Base-by-base conservation (phyloP, 352 stramenopile species). In the Phytophthora aleatoria region DNA sequence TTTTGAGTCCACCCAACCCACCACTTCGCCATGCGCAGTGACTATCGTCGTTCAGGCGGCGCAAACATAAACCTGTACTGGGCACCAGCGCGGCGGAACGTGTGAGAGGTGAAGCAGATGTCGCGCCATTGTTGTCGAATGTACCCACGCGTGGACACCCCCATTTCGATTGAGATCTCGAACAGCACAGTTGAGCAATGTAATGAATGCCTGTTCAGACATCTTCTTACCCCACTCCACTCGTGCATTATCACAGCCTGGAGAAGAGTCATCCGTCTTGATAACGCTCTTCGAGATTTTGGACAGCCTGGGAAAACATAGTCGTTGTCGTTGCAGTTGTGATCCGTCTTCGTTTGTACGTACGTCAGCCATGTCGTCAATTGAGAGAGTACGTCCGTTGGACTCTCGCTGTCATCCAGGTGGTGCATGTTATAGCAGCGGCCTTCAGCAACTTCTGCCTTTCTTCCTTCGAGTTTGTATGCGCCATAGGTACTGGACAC, bases 1-100 rank as follows among this genome's bases (percentile, higher is more conserved):
- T 20, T 20, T 20, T 20, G 20, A 20, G 20, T 20, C 20, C 20
- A 20, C 20, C 57, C 57, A 7, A 49, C 50, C 50, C 58, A 55
- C 50, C 49, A 59, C 33, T 55, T 55, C 15, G 55, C 33, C 49
- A 66, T 60, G 43, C 50, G 20, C 26, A 66, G 24, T 1, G 39
- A 58, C 39, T 48, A 55, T 3, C 33, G 26, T 10, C 58, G 33
- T 26, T 59, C 33, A 7, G 41, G 50, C 3, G 41, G 8, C 13
- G 58, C 50, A 60, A 66, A 55, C 58, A 66, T 60, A 11, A 66
- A 66, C n/a, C 50, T n/a, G 24, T 60, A 59, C 20, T 66, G 58
- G 16, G 31, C 49, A 26, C 58, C 58, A 27, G 31, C 31, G 42
- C 57, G n/a, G 1, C 57, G 49, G 48, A 65, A 55, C 0, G 49